Evolutionary conservation across 176 grass and related monocot species (phyloP).

Genomic region (Tillandsia fasciculata): DNA sequence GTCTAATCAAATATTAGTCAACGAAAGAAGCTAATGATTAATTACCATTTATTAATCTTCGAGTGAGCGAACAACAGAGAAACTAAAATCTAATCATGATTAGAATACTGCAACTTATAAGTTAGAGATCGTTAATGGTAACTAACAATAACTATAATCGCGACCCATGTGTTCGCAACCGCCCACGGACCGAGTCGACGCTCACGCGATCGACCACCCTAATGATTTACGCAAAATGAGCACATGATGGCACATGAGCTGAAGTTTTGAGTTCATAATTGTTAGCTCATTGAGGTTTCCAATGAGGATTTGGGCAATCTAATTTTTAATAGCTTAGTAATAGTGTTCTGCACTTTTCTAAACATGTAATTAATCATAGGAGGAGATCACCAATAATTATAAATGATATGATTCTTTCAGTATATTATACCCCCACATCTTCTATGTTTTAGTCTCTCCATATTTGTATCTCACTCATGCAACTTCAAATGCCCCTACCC

Average conservation of each 20-base stretch:
- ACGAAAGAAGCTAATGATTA: no score
- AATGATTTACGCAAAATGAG: neutral
- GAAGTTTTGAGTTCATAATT: neutral
- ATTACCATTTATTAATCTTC: no score
- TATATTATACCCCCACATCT: neutral
- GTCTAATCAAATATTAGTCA: no score
- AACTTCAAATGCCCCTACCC: neutral
- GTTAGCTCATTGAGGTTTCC: neutral
- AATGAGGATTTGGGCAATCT: neutral
- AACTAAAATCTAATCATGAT: no score
- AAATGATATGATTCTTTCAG: neutral
- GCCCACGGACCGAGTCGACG: no score
- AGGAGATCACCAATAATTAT: neutral
- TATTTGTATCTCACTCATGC: neutral
- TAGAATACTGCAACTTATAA: no score
- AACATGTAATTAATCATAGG: neutral
- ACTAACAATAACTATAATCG: no score
- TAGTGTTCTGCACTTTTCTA: neutral
- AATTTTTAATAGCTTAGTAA: neutral
- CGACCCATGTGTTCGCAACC: no score
- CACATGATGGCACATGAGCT: slow-evolving; percentile 1
- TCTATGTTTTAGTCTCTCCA: neutral
- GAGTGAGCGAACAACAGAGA: no score
- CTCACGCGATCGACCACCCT: no score
- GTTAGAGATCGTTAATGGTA: no score